Percentiles rank a stretch among this genome's conserved stretches.
These are phyloP conservation scores for Cucurbita maxima DNA, from an alignment of 306 rosid genomes.

Conservation along the genomic window DNA sequence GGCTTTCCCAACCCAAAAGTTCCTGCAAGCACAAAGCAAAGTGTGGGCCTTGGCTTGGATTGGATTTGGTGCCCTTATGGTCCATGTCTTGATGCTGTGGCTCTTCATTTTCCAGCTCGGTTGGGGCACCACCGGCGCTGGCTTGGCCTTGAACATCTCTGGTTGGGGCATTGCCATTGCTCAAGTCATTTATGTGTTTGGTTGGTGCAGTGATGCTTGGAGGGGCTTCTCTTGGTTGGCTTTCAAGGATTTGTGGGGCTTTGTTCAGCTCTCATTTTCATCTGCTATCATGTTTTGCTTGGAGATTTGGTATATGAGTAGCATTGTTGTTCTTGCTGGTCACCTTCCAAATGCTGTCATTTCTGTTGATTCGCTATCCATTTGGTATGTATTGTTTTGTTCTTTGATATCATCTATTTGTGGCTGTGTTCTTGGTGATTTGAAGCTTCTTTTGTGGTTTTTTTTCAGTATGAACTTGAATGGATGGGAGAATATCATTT, in stretches of 20 bases:
- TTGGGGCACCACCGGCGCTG: conserved; percentile 57
- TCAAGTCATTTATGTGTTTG: conserved; percentile 46
- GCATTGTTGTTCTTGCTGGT: conserved; percentile 24
- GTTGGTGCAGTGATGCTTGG: conserved; percentile 72
- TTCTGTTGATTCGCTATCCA: conserved; percentile 34
- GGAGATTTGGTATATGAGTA: conserved; percentile 40
- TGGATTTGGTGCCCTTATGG: conserved; percentile 25
- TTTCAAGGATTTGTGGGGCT: conserved; percentile 54
- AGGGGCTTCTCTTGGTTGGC: conserved; percentile 57
- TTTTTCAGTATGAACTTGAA: conserved; percentile 13
- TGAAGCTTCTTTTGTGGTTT: not conserved
- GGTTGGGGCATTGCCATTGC: conserved; percentile 43
- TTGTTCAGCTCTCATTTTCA: conserved; percentile 60
- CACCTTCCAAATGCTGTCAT: conserved; percentile 24
- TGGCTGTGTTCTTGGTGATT: not conserved
- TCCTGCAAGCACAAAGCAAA: conserved; percentile 66
- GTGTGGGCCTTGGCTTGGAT: conserved; percentile 49
- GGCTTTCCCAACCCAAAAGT: conserved; percentile 61
- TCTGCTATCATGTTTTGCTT: conserved; percentile 73
- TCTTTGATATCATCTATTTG: not conserved
- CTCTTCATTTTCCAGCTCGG: conserved; percentile 24
- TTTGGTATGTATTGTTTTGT: conserved; percentile 23
- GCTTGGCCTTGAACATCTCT: conserved; percentile 37
- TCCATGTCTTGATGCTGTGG: conserved; percentile 39
- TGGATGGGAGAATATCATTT: conserved; percentile 18